Percentiles rank a stretch among this genome's conserved stretches.
phyloP scores from a whole-genome alignment of 345 rosid species.

The Gossypium sturtianum region DNA sequence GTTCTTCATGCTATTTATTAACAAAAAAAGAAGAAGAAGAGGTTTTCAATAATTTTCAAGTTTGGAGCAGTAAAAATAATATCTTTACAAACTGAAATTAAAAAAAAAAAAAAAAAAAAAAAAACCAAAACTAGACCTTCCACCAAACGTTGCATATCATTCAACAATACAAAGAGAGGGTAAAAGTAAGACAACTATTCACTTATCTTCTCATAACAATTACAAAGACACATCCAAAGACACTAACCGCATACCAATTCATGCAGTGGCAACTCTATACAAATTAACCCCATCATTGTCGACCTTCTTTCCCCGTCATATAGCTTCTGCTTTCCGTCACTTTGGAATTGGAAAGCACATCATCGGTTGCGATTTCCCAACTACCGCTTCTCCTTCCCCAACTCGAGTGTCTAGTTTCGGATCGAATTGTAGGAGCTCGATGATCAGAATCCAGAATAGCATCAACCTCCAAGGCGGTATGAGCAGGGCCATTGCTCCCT shows the following conservation, averaged over 20 bases:
- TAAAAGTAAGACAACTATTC: constrained; percentile 11
- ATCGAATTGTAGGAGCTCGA: constrained; percentile 59
- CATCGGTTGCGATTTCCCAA: constrained; percentile 66
- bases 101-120: constrained; percentile 18
- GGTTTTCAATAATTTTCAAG: neutral
- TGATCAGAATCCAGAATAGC: constrained; percentile 45
- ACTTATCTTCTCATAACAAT: constrained; percentile 30
- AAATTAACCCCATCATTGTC: constrained; percentile 21
- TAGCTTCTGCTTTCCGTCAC: constrained; percentile 50
- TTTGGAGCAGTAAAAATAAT: neutral
- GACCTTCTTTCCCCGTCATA: constrained; percentile 36
- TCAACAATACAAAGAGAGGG: constrained; percentile 12
- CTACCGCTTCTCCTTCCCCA: constrained; percentile 82
- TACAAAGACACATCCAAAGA: constrained; percentile 19
- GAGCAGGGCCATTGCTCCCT: constrained; percentile 66
- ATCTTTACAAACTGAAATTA: neutral
- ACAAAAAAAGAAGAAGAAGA: neutral
- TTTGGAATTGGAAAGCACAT: constrained; percentile 41
- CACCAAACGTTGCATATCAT: constrained; percentile 14
- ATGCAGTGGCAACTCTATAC: constrained; percentile 6
- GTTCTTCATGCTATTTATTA: neutral
- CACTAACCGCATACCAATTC: constrained; percentile 1
- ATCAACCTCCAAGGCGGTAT: constrained; percentile 42
- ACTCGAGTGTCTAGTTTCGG: constrained; percentile 68
- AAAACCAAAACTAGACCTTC: constrained; percentile 28